These are phyloP conservation scores for Fusarium robinianum DNA, from an alignment of 2,329 filamentous ascomycete species.

Conservation along the genomic window DNA sequence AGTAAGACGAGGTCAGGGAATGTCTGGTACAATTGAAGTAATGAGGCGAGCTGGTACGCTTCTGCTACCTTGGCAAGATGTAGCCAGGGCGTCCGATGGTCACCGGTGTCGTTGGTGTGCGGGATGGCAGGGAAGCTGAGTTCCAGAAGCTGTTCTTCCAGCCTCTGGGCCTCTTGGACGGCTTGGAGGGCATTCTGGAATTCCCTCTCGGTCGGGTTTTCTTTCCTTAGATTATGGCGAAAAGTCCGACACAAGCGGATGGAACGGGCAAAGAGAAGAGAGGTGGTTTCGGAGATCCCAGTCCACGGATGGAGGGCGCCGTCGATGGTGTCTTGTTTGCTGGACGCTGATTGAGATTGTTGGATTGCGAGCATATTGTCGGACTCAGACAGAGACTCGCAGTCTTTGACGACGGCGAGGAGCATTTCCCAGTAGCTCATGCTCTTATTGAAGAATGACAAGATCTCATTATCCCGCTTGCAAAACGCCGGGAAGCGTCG, in stretches of 20 bases:
- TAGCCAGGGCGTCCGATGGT: constrained; percentile 31
- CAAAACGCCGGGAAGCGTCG: constrained; percentile 20
- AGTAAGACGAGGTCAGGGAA: constrained; percentile 42
- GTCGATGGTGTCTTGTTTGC: constrained; percentile 17
- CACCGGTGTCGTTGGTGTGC: constrained; percentile 34
- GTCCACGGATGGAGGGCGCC: constrained; percentile 45
- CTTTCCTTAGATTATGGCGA: constrained; percentile 31
- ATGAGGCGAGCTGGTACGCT: constrained; percentile 43
- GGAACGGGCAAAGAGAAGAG: constrained; percentile 42
- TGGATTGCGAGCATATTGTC: constrained; percentile 18
- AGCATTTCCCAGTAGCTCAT: constrained; percentile 48
- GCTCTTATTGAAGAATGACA: constrained; percentile 47
- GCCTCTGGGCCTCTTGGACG: constrained; percentile 38
- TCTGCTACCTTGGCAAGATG: constrained; percentile 45
- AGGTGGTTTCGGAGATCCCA: constrained; percentile 42
- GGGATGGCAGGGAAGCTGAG: constrained; percentile 31
- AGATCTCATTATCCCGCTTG: constrained; percentile 33
- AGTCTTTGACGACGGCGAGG: constrained; percentile 44
- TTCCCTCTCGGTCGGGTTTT: constrained; percentile 35
- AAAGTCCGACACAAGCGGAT: constrained; percentile 45
- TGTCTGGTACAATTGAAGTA: constrained; percentile 48
- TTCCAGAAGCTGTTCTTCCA: constrained; percentile 42
- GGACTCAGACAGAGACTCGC: constrained; percentile 12
- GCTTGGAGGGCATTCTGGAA: no score
- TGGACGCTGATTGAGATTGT: constrained; percentile 19